Evolutionary conservation across 1,284 basidiomycete genomes (phyloP), one percentile per base, ranked within the genome.

Genomic region (Ceratobasidium sp.): DNA sequence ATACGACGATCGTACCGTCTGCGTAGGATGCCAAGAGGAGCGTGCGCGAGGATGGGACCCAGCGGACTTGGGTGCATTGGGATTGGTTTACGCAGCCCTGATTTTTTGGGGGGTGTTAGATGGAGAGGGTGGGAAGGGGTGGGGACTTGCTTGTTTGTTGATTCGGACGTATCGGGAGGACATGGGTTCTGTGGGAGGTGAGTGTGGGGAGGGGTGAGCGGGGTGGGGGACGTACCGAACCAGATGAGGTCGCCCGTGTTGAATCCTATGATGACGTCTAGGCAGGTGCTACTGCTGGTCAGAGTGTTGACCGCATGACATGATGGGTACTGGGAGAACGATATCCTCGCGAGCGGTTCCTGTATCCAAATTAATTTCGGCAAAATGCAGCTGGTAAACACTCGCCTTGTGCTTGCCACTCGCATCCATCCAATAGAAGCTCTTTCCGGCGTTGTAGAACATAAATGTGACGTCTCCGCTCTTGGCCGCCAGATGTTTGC

Each of bases 191-290:
- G 24, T 48, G 54, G 37, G 22, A 49, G 71, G 51, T 8, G 16
- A 73, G n/a, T 63, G 54, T 31, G 46, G 43, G 2, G 48, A 48
- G 51, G 24, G 29, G 22, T 27, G 51, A 27, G n/a, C 5, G 29
- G 24, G 19, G 9, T 49, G n/a, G 13, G 27, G 74, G 54, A 82
- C 85, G 76, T 78, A 92, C 93, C 93, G 76, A 98, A 86, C 94
- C 96, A 98, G 65, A 99, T 84, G 29, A 99, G 85, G 82, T 99
- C 97, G 16, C 97, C 97, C 0, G 94, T 92, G 77, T 86, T 87
- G 80, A 99, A 98, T 1, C 97, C 97, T 78, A 99, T 92, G 73
- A 98, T 87, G 13, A 98, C 86, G 80, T 99, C 98, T 49, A 98
- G 84, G 56, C 90, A 88, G 66, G 94, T 92, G 4, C 90, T 84